A percentile compares a stretch with the other conserved stretches of the same genome.
Evolutionary conservation across 1,284 basidiomycete species (phyloP).

Genomic region (Waitea zeae): DNA sequence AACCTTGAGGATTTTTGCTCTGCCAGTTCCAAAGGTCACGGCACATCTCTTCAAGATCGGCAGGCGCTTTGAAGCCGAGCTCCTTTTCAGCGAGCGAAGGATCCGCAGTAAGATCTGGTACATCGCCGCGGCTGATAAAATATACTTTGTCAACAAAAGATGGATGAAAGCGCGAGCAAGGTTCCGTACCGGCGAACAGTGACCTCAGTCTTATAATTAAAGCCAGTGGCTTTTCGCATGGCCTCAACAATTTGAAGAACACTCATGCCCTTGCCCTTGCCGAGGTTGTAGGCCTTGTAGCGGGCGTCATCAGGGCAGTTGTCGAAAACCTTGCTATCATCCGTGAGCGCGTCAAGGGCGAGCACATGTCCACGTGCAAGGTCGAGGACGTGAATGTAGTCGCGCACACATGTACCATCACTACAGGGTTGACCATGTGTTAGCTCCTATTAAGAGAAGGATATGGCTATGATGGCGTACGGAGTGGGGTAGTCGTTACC

Average conservation of each 20-base stretch:
- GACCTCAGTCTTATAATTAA: constrained; percentile 79
- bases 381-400: constrained; percentile 96
- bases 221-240: constrained; percentile 86
- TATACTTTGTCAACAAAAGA: constrained; percentile 1
- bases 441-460: too few relatives aligned
- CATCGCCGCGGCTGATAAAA: too few relatives aligned
- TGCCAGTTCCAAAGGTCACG: constrained; percentile 91
- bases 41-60: constrained; percentile 81
- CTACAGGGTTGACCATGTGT: constrained; percentile 25
- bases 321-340: constrained; percentile 40
- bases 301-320: constrained; percentile 31
- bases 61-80: constrained; percentile 81
- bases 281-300: constrained; percentile 94
- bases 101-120: constrained; percentile 93
- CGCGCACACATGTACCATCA: constrained; percentile 93
- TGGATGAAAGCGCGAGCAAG: too few relatives aligned
- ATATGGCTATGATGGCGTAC: constrained; percentile 27
- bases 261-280: constrained; percentile 83
- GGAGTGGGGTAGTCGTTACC: constrained; percentile 96
- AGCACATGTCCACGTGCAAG: constrained; percentile 88
- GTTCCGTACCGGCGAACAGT: constrained; percentile 72
- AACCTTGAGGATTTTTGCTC: constrained; percentile 67
- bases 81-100: constrained; percentile 85
- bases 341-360: constrained; percentile 74
- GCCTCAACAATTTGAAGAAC: constrained; percentile 92